Percentiles rank a stretch among this genome's conserved stretches.
Conservation (phyloP, 768 basidiomycete species). For the Nidularia sp. region DNA sequence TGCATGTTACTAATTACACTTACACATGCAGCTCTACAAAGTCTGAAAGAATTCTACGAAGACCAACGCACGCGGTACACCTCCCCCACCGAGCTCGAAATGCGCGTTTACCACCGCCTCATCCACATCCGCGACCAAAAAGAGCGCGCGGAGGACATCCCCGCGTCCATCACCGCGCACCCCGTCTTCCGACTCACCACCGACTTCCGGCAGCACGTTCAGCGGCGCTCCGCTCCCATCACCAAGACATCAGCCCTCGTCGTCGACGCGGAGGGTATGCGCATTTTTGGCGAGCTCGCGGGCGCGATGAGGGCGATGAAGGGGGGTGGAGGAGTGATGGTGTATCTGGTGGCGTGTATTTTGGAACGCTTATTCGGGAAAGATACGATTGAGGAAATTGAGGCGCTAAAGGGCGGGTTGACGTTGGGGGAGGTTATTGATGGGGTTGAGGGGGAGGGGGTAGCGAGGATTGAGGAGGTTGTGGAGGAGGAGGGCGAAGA, state of each 20-base stretch:
- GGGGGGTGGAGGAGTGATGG: constrained; percentile 65
- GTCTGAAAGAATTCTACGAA: constrained; percentile 89
- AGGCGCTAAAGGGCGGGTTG: constrained; percentile 55
- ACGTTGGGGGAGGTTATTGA: constrained; percentile 66
- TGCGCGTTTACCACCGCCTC: constrained; percentile 92
- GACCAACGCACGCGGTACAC: constrained; percentile 68
- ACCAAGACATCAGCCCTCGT: constrained; percentile 59
- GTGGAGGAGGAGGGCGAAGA: constrained; percentile 17
- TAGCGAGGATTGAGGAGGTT: constrained; percentile 22
- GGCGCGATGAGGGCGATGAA: constrained; percentile 58
- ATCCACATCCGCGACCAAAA: constrained; percentile 85
- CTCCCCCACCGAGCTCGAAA: constrained; percentile 88
- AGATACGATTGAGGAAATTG: constrained; percentile 75
- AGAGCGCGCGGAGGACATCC: constrained; percentile 72
- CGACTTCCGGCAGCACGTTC: constrained; percentile 75
- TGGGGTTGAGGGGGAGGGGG: no score
- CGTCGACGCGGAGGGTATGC: constrained; percentile 65
- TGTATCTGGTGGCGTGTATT: constrained; percentile 87
- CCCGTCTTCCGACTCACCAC: constrained; percentile 83
- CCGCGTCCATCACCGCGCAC: constrained; percentile 59
- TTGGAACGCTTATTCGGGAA: constrained; percentile 83
- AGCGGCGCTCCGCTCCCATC: constrained; percentile 72
- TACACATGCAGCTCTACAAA: constrained; percentile 67
- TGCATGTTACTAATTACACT: no score
- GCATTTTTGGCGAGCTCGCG: constrained; percentile 62